Evolutionary conservation across 2,329 filamentous ascomycete genomes (phyloP).

Genomic region (Xylaria polymorpha): DNA sequence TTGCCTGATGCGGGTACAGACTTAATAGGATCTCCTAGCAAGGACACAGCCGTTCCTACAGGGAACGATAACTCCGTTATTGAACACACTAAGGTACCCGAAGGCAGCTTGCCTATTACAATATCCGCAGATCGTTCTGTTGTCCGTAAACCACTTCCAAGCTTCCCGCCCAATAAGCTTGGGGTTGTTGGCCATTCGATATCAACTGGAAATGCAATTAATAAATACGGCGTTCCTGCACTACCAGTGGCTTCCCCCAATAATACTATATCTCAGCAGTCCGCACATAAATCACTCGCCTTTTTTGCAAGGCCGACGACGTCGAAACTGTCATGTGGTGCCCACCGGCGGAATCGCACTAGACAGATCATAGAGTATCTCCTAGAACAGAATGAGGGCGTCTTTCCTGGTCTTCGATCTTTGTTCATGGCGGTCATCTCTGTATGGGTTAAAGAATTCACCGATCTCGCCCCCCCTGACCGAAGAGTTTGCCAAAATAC

Average conservation of each 20-base stretch:
- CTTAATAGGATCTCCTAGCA: neutral
- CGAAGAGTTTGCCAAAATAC: conserved; percentile 44
- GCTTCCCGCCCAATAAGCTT: conserved; percentile 5
- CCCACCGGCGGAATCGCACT: conserved; percentile 50
- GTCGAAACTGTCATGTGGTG: conserved; percentile 48
- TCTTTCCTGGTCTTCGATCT: conserved; percentile 63
- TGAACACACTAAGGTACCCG: neutral
- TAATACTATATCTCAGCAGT: conserved; percentile 4
- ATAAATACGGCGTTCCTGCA: neutral
- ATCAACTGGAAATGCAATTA: neutral
- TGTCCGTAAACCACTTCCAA: conserved; percentile 36
- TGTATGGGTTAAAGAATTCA: conserved; percentile 58
- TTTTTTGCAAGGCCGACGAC: conserved; percentile 40
- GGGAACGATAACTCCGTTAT: neutral
- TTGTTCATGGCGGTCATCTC: conserved; percentile 61
- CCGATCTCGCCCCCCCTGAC: conserved; percentile 54
- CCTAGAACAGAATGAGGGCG: conserved; percentile 56
- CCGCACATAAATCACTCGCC: conserved; percentile 35
- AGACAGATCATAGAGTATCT: conserved; percentile 57
- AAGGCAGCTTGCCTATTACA: neutral
- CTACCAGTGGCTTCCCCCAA: neutral
- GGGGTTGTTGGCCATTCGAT: neutral
- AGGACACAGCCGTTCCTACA: neutral
- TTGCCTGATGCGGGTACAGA: neutral
- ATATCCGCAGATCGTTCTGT: conserved; percentile 9